These are phyloP conservation scores for Priceomyces melissophilus DNA, from an alignment of 805 yeast genomes.

Conservation along the genomic window DNA sequence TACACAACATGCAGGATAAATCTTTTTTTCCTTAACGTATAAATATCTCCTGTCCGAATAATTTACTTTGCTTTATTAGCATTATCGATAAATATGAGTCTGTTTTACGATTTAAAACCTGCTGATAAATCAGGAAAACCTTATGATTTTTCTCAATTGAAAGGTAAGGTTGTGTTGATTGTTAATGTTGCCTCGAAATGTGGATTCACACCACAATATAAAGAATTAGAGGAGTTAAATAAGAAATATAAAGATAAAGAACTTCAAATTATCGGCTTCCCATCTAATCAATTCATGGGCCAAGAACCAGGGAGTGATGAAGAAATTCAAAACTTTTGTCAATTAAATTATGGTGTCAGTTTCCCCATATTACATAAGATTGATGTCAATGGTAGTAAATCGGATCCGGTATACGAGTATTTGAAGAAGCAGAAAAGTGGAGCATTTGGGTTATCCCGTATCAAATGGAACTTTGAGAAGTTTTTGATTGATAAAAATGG, in stretches of 20 bases:
- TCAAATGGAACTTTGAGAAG: slow-evolving; percentile 47
- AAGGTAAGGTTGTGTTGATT: slow-evolving; percentile 46
- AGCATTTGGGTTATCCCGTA: slow-evolving; percentile 36
- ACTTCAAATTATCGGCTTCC: slow-evolving; percentile 40
- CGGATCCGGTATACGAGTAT: slow-evolving; percentile 77
- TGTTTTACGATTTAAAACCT: slow-evolving; percentile 40
- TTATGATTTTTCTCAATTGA: slow-evolving; percentile 34
- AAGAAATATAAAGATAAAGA: slow-evolving; percentile 36
- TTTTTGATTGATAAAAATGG: slow-evolving; percentile 41
- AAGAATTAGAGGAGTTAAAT: slow-evolving; percentile 40
- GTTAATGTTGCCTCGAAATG: slow-evolving; percentile 45
- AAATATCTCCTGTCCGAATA: too few relatives aligned
- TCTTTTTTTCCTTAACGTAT: too few relatives aligned
- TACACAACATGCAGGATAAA: too few relatives aligned
- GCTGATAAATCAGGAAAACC: slow-evolving; percentile 36
- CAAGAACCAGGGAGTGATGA: slow-evolving; percentile 44
- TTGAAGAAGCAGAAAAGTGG: slow-evolving; percentile 62
- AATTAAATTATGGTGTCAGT: slow-evolving; percentile 79
- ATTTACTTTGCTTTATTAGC: too few relatives aligned
- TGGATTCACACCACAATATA: slow-evolving; percentile 43
- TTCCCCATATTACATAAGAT: slow-evolving; percentile 87
- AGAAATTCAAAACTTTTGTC: slow-evolving; percentile 72
- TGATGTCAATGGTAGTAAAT: slow-evolving; percentile 81
- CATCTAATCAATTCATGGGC: slow-evolving; percentile 42
- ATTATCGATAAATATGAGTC: slow-evolving; percentile 15